Evolutionary conservation across 2,329 filamentous ascomycete species (phyloP).

Genomic region (Aspergillus aculeatinus): DNA sequence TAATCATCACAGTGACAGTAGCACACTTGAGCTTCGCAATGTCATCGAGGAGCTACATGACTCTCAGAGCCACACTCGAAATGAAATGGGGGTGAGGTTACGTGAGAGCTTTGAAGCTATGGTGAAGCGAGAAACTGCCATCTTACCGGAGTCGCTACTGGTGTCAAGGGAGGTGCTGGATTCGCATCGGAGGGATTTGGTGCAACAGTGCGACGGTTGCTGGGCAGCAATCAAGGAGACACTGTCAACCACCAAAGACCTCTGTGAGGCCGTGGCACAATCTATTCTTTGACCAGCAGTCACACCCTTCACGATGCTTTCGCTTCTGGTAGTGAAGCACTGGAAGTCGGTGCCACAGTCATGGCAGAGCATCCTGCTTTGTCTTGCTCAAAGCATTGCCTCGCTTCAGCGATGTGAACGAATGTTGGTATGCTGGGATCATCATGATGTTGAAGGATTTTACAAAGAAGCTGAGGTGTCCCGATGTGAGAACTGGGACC

Average conservation of each 20-base stretch:
- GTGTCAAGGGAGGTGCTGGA: not conserved
- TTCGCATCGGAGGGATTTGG: no score
- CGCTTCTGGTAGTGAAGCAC: constrained; percentile 1
- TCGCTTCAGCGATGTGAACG: constrained; percentile 9
- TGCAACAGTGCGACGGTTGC: no score
- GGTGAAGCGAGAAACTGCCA: not conserved
- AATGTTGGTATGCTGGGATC: constrained; percentile 6
- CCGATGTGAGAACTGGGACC: constrained; percentile 3
- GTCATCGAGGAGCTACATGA: no score
- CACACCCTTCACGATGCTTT: constrained; percentile 1
- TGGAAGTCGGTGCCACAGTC: constrained; percentile 5
- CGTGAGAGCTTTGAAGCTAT: constrained; percentile 9
- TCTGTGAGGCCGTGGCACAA: no score
- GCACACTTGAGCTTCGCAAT: no score
- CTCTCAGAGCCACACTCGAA: no score
- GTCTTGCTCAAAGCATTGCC: constrained; percentile 7
- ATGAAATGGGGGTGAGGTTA: constrained; percentile 1
- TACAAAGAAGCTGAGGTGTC: constrained; percentile 12
- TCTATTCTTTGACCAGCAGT: not conserved
- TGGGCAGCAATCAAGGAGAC: no score
- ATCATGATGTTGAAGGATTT: constrained; percentile 10
- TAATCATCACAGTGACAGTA: no score
- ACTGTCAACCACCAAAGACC: not conserved
- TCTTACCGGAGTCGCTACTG: constrained; percentile 1
- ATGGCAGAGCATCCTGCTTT: constrained; percentile 8